Conservation (phyloP, 768 basidiomycete species). For the Boletus insuetus region DNA sequence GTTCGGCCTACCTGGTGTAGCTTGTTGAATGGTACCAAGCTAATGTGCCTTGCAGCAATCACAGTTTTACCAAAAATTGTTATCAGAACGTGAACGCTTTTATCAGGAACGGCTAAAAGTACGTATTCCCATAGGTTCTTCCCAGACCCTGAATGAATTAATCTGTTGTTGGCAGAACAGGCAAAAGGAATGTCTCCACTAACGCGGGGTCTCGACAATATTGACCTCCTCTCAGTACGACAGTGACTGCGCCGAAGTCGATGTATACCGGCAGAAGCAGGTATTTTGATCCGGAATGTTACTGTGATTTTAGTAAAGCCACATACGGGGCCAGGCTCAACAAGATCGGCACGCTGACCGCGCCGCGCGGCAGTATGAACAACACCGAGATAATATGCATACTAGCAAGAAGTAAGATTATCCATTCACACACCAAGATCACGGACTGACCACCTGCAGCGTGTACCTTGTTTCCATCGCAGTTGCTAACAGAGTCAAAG, state of each 20-base stretch:
- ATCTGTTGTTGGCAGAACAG: constrained; percentile 24
- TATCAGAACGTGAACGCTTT: constrained; percentile 65
- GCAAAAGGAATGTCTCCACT: constrained; percentile 26
- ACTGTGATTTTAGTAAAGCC: constrained; percentile 4
- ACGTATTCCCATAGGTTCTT: constrained; percentile 12
- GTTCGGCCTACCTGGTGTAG: constrained; percentile 29
- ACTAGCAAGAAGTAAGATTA: constrained; percentile 71
- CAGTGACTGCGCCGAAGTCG: constrained; percentile 72
- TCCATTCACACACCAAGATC: not conserved
- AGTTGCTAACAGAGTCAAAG: constrained; percentile 66
- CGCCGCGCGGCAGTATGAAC: constrained; percentile 69
- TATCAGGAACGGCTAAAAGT: constrained; percentile 74
- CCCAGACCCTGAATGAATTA: constrained; percentile 1
- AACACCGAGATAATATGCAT: constrained; percentile 74
- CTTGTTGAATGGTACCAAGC: not conserved
- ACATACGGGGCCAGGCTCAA: constrained; percentile 54
- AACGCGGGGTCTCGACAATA: not conserved
- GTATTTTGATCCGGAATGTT: constrained; percentile 27
- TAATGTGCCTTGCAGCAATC: constrained; percentile 51
- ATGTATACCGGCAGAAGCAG: constrained; percentile 77
- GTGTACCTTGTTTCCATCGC: constrained; percentile 69
- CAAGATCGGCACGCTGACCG: constrained; percentile 79
- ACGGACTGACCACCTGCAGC: constrained; percentile 34
- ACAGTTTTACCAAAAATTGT: constrained; percentile 65
- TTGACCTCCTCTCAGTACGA: constrained; percentile 57